Conservation (phyloP, 495 filamentous ascomycete species). For the Xylaria castorea region DNA sequence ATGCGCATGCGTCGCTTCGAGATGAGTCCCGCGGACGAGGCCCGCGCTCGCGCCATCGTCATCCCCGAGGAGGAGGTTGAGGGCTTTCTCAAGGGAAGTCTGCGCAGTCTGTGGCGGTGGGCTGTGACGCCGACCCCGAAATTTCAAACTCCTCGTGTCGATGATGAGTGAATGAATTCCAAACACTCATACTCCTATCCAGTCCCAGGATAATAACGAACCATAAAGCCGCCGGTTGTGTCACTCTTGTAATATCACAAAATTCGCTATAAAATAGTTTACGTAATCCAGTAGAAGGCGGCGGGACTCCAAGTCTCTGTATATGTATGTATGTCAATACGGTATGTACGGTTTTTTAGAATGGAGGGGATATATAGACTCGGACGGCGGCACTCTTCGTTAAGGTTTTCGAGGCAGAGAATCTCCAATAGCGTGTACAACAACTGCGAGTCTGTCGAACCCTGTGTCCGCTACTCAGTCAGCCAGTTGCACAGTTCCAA, state of each 20-base stretch:
- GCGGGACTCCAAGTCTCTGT: background rate
- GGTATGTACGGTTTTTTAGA: conserved; percentile 5
- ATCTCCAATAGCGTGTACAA: conserved; percentile 18
- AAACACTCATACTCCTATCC: background rate
- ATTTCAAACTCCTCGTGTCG: conserved; percentile 29
- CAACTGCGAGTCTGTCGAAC: background rate
- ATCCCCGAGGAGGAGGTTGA: conserved; percentile 71
- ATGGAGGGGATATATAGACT: conserved; percentile 1
- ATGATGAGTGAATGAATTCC: conserved; percentile 2
- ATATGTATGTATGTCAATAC: background rate
- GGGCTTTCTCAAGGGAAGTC: conserved; percentile 62
- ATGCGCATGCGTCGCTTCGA: conserved; percentile 82
- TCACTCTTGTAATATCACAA: conserved; percentile 14
- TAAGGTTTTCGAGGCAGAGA: background rate
- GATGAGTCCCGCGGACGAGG: conserved; percentile 69
- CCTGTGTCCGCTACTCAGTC: background rate
- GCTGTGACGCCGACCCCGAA: conserved; percentile 41
- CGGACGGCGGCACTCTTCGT: background rate
- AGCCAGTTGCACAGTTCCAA: background rate
- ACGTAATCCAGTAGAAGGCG: background rate
- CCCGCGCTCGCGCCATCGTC: conserved; percentile 64
- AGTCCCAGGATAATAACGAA: background rate
- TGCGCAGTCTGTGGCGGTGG: conserved; percentile 54
- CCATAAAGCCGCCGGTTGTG: background rate
- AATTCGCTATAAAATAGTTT: background rate